Percentiles rank a stretch among this genome's conserved stretches.
Evolutionary conservation across 2,329 filamentous ascomycete genomes (phyloP).

Genomic region (Epichloe amarillans): DNA sequence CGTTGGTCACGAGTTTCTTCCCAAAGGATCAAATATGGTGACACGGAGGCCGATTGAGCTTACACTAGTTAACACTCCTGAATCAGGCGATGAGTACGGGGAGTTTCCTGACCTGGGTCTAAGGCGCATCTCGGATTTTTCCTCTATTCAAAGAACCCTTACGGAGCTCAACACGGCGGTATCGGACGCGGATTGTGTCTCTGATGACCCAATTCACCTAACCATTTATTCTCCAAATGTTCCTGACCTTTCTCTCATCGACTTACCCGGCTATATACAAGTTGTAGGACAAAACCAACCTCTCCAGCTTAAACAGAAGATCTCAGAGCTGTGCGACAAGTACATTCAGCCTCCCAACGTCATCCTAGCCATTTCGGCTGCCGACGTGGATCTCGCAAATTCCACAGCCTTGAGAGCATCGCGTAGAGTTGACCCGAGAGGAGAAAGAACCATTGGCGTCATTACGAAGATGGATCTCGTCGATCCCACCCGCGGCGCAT

Average conservation of each 20-base stretch:
- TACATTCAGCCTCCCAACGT: slow-evolving; percentile 95
- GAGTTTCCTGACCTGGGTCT: slow-evolving; percentile 90
- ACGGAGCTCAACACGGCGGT: slow-evolving; percentile 93
- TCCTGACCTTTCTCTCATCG: slow-evolving; percentile 88
- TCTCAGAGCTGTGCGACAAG: slow-evolving; percentile 91
- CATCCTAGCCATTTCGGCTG: slow-evolving; percentile 92
- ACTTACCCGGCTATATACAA: slow-evolving; percentile 94
- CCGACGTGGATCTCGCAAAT: slow-evolving; percentile 93
- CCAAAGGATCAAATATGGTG: slow-evolving; percentile 98
- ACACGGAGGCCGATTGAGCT: slow-evolving; percentile 91
- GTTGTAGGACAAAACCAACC: slow-evolving; percentile 87
- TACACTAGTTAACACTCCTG: slow-evolving; percentile 88
- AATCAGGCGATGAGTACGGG: slow-evolving; percentile 76
- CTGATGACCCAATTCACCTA: slow-evolving; percentile 91
- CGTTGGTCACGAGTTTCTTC: slow-evolving; percentile 93
- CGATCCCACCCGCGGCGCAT: slow-evolving; percentile 63
- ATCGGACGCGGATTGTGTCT: slow-evolving; percentile 80
- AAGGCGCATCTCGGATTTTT: slow-evolving; percentile 82
- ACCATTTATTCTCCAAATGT: slow-evolving; percentile 93
- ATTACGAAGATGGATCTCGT: slow-evolving; percentile 99
- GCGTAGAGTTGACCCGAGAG: slow-evolving; percentile 80
- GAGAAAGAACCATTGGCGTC: slow-evolving; percentile 95
- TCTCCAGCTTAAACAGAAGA: slow-evolving; percentile 84
- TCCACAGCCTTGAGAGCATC: slow-evolving; percentile 86
- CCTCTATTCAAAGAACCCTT: slow-evolving; percentile 79